Evolutionary conservation across 305 asterid genomes (phyloP), one percentile per base, ranked within the genome.

Genomic region (Fraxinus sp.): DNA sequence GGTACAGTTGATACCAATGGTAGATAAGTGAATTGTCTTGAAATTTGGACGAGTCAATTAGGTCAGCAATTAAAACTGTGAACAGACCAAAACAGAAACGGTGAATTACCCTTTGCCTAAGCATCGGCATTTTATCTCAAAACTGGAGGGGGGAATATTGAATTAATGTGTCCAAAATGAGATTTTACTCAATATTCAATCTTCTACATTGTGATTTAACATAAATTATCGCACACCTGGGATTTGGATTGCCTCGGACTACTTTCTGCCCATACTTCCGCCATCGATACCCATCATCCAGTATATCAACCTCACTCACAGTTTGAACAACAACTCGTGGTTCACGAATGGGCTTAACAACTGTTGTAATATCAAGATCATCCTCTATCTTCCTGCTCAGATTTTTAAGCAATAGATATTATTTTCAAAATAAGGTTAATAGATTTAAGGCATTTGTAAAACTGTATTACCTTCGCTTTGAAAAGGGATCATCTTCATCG

Each of bases 221-320:
- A 82, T 7, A 79, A 66, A 71, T 28, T 30, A 71, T 71, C 55
- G 68, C 85, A 81, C 83, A 96, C 99, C 99, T 94, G 55, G 99
- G 99, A 88, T 94, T 96, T 79, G 98, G 99, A 89, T 96, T 96
- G 83, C 98, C 99, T 49, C 98, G 91, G 87, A 96, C 99, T 44
- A 96, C 99, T 85, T 96, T 96, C 89, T 96, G 98, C 71, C 99
- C 99, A 66, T 96, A 96, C 89, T 96, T 96, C 77, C 99, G 98
- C 99, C 99, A 96, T 74, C 98, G 87, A 86, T 96, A 96, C 68
- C 98, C 99, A 86, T 94, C 99, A 84, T 96, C 98, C 86, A 96
- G 86, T 88, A 96, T 94, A 90, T 96, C 99, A 82, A 96, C 98
- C 94, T 93, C 99, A 74, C 98, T 96, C 84, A 93, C 87, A 73